A percentile compares a stretch with the other conserved stretches of the same genome.
phyloP scores from a whole-genome alignment of 441 rosid species.

The Populus tomentosa region DNA sequence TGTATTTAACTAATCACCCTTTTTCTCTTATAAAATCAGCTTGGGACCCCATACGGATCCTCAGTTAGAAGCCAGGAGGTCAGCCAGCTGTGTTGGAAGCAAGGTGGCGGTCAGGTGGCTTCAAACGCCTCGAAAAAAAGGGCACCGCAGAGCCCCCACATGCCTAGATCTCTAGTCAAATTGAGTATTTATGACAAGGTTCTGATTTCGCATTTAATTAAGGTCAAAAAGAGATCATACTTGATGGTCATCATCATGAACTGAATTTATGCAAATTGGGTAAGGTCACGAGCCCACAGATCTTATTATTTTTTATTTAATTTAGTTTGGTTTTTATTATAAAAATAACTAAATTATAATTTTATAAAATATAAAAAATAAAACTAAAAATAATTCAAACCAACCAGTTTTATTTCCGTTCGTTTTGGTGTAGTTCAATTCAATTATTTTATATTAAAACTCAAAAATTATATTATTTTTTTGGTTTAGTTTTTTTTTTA shows the following conservation, averaged over 20 bases:
- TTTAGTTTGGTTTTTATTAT: too few relatives aligned
- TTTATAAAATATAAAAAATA: too few relatives aligned
- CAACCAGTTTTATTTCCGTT: accelerated
- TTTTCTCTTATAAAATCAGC: not conserved
- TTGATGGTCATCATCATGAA: too few relatives aligned
- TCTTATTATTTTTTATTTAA: too few relatives aligned
- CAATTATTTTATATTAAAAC: too few relatives aligned
- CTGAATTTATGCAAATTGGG: too few relatives aligned
- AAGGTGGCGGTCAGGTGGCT: not conserved
- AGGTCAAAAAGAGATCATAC: too few relatives aligned
- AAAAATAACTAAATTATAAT: too few relatives aligned
- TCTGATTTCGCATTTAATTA: not conserved
- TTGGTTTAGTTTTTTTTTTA: too few relatives aligned
- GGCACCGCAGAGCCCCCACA: not conserved
- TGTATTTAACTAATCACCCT: not conserved
- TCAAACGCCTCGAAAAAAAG: not conserved
- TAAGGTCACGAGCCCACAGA: too few relatives aligned
- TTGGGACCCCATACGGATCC: not conserved
- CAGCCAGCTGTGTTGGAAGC: not conserved
- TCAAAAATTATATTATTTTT: too few relatives aligned
- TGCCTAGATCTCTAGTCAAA: not conserved
- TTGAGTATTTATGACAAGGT: not conserved
- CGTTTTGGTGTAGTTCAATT: accelerated
- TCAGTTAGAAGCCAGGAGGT: not conserved
- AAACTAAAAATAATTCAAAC: too few relatives aligned